Evolutionary conservation across 2,329 filamentous ascomycete genomes (phyloP).

Genomic region (Microcyclosporella mali): DNA sequence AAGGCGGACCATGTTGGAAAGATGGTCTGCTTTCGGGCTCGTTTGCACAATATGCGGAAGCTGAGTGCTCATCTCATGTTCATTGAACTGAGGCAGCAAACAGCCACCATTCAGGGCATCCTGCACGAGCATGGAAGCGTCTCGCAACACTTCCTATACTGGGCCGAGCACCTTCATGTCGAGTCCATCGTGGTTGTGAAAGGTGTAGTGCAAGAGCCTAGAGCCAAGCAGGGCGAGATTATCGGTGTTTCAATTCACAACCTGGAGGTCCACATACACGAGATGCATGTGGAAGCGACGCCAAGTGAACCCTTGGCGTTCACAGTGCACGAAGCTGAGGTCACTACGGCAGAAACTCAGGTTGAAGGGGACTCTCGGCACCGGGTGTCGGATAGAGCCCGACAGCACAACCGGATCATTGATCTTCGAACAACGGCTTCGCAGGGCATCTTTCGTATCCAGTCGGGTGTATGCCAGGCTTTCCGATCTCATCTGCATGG

Average conservation of each 20-base stretch:
- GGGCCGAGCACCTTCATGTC: slow-evolving; percentile 74
- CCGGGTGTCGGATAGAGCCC: slow-evolving; percentile 65
- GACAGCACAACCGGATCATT: slow-evolving; percentile 71
- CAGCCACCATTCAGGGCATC: slow-evolving; percentile 77
- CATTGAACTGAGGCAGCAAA: slow-evolving; percentile 77
- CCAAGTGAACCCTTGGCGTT: slow-evolving; percentile 60
- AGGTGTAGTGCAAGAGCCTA: slow-evolving; percentile 66
- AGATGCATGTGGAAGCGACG: slow-evolving; percentile 56
- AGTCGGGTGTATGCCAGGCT: slow-evolving; percentile 69
- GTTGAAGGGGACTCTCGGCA: slow-evolving; percentile 51
- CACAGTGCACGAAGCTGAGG: slow-evolving; percentile 64
- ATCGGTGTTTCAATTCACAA: slow-evolving; percentile 69
- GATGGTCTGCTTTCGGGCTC: slow-evolving; percentile 60
- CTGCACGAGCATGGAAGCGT: slow-evolving; percentile 58
- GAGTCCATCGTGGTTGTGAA: slow-evolving; percentile 74
- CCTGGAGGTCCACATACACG: slow-evolving; percentile 66
- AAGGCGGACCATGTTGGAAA: slow-evolving; percentile 50
- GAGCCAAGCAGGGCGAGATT: slow-evolving; percentile 59
- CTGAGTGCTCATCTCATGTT: slow-evolving; percentile 80
- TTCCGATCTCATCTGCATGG: slow-evolving; percentile 72
- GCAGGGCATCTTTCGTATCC: slow-evolving; percentile 81
- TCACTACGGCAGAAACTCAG: slow-evolving; percentile 52
- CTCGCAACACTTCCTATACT: slow-evolving; percentile 72
- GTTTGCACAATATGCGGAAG: slow-evolving; percentile 72
- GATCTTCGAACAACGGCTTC: slow-evolving; percentile 81